Percentiles rank a stretch among this genome's conserved stretches.
phyloP scores from a whole-genome alignment of 2,329 filamentous ascomycete species.

The Diaporthe sp. region DNA sequence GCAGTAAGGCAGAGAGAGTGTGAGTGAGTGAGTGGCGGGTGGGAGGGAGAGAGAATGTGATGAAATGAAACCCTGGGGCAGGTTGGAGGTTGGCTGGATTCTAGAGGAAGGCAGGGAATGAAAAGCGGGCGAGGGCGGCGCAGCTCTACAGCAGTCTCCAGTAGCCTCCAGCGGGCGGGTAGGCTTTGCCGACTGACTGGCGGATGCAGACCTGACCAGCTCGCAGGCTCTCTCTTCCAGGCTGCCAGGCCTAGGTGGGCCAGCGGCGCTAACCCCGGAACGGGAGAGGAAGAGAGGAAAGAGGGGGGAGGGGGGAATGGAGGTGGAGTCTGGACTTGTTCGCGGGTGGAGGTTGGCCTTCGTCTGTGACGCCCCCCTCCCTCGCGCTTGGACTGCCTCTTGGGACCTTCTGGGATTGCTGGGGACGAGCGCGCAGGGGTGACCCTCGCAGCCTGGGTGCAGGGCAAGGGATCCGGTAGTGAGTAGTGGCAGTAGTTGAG shows the following conservation, averaged over 20 bases:
- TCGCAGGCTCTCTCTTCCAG: neutral
- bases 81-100: constrained; percentile 24
- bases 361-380: constrained; percentile 23
- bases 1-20: neutral
- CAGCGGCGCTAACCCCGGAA: constrained; percentile 6
- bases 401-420: neutral
- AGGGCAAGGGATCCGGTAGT: neutral
- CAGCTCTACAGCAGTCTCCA: constrained; percentile 11
- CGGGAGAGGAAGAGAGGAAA: neutral
- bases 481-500: too few relatives aligned
- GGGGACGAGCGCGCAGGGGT: neutral
- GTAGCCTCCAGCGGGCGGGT: neutral
- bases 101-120: constrained; percentile 17
- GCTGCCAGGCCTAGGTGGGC: neutral
- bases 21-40: neutral
- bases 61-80: constrained; percentile 18
- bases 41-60: constrained; percentile 14
- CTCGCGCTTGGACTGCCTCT: constrained; percentile 16
- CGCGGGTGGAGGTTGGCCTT: constrained; percentile 17
- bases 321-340: neutral
- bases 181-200: constrained; percentile 7
- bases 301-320: neutral
- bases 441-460: constrained; percentile 12
- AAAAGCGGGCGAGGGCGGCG: constrained; percentile 26
- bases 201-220: neutral